A percentile compares a stretch with the other conserved stretches of the same genome.
Conservation (phyloP, 192 early-diverging fungal genomes). For the Spizellomyces sp. region DNA sequence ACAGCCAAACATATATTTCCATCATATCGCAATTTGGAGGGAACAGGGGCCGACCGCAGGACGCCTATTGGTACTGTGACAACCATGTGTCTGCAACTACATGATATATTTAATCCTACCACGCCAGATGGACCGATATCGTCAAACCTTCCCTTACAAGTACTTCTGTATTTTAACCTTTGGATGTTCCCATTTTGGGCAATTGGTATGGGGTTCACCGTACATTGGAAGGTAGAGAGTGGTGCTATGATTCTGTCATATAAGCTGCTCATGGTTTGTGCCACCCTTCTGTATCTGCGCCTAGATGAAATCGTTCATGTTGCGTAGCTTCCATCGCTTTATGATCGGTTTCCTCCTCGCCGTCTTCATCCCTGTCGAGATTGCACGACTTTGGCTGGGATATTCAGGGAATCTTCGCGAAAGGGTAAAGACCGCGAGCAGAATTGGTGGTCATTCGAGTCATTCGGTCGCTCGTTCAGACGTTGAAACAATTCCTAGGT, state of each 20-base stretch:
- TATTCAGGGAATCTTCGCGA: constrained; percentile 46
- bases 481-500: constrained; percentile 17
- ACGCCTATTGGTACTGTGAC: too few relatives aligned
- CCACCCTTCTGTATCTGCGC: too few relatives aligned
- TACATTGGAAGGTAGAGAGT: constrained; percentile 36
- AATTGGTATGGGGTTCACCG: constrained; percentile 24
- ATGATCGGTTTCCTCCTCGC: constrained; percentile 31
- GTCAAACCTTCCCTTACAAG: constrained; percentile 41
- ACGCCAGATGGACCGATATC: constrained; percentile 29
- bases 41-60: background rate
- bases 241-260: too few relatives aligned
- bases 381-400: constrained; percentile 39
- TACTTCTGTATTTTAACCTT: constrained; percentile 42
- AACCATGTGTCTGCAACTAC: too few relatives aligned
- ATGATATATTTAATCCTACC: too few relatives aligned
- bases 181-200: constrained; percentile 39
- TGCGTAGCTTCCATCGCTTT: constrained; percentile 25
- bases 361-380: constrained; percentile 37
- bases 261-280: too few relatives aligned
- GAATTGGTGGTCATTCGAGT: too few relatives aligned
- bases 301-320: constrained; percentile 14
- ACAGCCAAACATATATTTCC: background rate
- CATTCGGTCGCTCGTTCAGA: too few relatives aligned
- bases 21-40: background rate
- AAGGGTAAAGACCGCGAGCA: constrained; percentile 20